phyloP scores from a whole-genome alignment of 192 early-diverging fungal species.

The Linnemannia exigua region DNA sequence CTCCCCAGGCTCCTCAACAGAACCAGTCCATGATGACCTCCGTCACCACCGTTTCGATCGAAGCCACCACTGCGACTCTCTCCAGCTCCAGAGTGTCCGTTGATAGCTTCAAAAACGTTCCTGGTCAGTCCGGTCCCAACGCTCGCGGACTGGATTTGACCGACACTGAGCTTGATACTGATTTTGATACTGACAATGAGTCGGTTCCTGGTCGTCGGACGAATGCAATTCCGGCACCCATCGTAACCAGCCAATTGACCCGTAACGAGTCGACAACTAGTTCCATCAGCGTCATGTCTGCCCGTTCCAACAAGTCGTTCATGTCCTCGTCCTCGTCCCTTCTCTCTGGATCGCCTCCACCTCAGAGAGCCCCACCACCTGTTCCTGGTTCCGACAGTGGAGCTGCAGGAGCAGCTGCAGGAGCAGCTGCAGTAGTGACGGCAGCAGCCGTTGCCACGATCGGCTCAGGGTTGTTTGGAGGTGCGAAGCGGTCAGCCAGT shows the following conservation, averaged over 20 bases:
- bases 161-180: constrained; percentile 28
- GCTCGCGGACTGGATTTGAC: background rate
- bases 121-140: constrained; percentile 10
- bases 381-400: constrained; percentile 16
- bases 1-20: constrained; percentile 11
- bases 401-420: background rate
- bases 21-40: constrained; percentile 35
- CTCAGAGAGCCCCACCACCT: constrained; percentile 48
- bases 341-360: constrained; percentile 39
- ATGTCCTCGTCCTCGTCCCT: constrained; percentile 33
- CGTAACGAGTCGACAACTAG: constrained; percentile 41
- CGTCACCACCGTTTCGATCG: constrained; percentile 45
- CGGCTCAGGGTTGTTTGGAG: constrained; percentile 28
- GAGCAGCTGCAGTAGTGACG: background rate
- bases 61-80: constrained; percentile 39
- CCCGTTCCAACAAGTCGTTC: constrained; percentile 29
- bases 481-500: constrained; percentile 42
- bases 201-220: constrained; percentile 4
- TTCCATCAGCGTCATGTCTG: constrained; percentile 24
- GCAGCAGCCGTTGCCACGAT: background rate
- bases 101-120: constrained; percentile 49
- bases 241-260: constrained; percentile 20
- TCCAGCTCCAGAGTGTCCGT: constrained; percentile 45
- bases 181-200: constrained; percentile 42
- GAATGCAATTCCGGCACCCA: background rate